Conservation (phyloP, 2,329 filamentous ascomycete species). For the Fusarium anthophilum region DNA sequence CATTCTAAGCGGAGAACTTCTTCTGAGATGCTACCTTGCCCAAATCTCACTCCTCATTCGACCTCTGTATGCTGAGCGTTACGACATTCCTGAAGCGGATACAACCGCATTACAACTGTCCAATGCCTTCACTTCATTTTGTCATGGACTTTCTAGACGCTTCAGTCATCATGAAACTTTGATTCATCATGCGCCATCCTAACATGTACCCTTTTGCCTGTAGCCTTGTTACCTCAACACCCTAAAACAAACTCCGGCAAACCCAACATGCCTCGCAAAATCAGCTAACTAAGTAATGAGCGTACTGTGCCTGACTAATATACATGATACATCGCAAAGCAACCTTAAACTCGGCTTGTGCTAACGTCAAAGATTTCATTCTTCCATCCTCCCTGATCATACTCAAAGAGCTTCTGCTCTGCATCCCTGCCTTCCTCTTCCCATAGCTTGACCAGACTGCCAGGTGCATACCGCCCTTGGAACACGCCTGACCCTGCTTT, state of each 20-base stretch:
- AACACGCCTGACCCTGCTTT: constrained; percentile 71
- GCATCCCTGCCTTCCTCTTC: constrained; percentile 79
- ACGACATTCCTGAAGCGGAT: constrained; percentile 12
- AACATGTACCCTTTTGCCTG: constrained; percentile 13
- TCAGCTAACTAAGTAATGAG: constrained; percentile 22
- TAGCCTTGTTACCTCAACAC: neutral
- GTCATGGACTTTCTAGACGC: constrained; percentile 6
- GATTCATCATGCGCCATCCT: constrained; percentile 18
- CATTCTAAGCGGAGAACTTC: constrained; percentile 1
- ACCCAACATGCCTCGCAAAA: constrained; percentile 16
- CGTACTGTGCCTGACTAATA: neutral
- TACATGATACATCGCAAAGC: neutral
- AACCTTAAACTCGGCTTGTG: constrained; percentile 43
- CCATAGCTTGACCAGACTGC: constrained; percentile 90
- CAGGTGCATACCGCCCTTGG: constrained; percentile 85
- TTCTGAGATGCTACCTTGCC: constrained; percentile 13
- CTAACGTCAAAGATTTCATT: constrained; percentile 80
- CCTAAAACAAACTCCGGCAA: constrained; percentile 18
- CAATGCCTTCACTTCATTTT: neutral
- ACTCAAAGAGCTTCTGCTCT: constrained; percentile 78
- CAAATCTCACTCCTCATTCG: neutral
- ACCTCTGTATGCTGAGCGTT: neutral
- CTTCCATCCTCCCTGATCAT: constrained; percentile 77
- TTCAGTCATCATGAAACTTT: constrained; percentile 1
- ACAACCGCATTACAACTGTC: neutral